Conservation (phyloP, 352 stramenopile genomes). For the Globisporangium nagaii region DNA sequence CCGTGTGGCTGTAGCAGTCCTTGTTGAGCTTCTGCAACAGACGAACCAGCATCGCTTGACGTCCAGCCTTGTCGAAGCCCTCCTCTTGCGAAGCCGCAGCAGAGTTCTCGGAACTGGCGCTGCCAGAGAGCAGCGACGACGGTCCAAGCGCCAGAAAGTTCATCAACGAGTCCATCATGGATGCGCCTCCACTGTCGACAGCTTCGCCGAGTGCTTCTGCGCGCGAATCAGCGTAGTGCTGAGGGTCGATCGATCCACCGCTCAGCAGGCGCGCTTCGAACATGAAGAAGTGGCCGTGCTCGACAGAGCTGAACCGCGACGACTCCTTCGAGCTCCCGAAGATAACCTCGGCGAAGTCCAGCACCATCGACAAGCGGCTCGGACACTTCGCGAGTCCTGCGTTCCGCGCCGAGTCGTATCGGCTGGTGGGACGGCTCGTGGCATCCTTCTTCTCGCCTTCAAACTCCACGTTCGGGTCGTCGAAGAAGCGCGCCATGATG, state of each 20-base stretch:
- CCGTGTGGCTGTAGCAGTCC: constrained; percentile 72
- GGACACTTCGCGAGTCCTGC: constrained; percentile 70
- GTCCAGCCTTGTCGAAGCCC: constrained; percentile 77
- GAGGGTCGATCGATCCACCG: constrained; percentile 73
- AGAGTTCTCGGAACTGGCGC: constrained; percentile 4
- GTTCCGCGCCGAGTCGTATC: constrained; percentile 75
- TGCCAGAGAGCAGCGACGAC: constrained; percentile 48
- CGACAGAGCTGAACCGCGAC: constrained; percentile 65
- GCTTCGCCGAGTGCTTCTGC: constrained; percentile 43
- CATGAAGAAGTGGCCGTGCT: constrained; percentile 88
- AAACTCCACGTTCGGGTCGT: constrained; percentile 81
- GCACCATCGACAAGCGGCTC: constrained; percentile 76
- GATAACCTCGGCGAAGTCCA: constrained; percentile 78
- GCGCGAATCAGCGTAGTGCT: constrained; percentile 76
- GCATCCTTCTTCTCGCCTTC: constrained; percentile 70
- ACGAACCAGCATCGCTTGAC: constrained; percentile 80
- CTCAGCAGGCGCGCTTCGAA: constrained; percentile 85
- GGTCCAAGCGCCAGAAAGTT: constrained; percentile 81
- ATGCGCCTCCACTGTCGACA: constrained; percentile 31
- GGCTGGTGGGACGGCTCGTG: constrained; percentile 39
- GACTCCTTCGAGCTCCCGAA: constrained; percentile 39
- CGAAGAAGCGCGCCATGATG: constrained; percentile 75
- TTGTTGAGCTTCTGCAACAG: constrained; percentile 82
- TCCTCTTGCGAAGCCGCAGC: constrained; percentile 70
- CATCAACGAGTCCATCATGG: constrained; percentile 88